phyloP scores from a whole-genome alignment of 176 grass and related monocot species.

The Eragrostis curvula region DNA sequence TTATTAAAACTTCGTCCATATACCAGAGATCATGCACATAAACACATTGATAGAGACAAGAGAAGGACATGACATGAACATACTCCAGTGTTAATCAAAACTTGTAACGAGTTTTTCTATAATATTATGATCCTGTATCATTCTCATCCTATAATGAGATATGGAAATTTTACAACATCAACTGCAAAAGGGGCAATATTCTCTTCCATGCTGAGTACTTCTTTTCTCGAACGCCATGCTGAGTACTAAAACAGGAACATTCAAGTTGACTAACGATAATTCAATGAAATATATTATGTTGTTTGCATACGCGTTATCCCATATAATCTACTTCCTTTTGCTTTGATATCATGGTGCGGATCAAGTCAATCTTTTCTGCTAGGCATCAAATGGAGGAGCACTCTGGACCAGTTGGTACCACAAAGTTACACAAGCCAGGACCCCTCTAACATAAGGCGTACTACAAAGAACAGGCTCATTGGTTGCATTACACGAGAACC shows the following conservation, averaged over 20 bases:
- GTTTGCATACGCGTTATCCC: not conserved
- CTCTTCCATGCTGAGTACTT: conserved; percentile 11
- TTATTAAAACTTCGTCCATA: conserved; percentile 37
- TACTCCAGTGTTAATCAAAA: conserved; percentile 1
- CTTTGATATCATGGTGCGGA: not conserved
- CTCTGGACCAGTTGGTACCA: not conserved
- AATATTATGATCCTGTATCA: not conserved
- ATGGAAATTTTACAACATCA: conserved; percentile 1
- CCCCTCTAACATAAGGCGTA: not conserved
- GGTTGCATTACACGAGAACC: not conserved
- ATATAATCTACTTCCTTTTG: not conserved
- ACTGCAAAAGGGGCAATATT: not conserved
- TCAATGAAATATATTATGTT: not conserved
- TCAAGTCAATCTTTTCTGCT: not conserved
- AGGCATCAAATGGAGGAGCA: not conserved
- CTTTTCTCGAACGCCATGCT: not conserved
- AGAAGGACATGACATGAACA: conserved; percentile 7
- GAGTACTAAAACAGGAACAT: conserved; percentile 7
- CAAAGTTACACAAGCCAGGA: not conserved
- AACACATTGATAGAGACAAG: not conserved
- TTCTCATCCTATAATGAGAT: not conserved
- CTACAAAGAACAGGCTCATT: not conserved
- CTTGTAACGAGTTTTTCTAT: not conserved
- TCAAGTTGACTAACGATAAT: not conserved
- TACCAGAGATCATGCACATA: conserved; percentile 20